Base-by-base conservation (phyloP, 139 green algal genomes). In the Tetradesmus lagerheimii region DNA sequence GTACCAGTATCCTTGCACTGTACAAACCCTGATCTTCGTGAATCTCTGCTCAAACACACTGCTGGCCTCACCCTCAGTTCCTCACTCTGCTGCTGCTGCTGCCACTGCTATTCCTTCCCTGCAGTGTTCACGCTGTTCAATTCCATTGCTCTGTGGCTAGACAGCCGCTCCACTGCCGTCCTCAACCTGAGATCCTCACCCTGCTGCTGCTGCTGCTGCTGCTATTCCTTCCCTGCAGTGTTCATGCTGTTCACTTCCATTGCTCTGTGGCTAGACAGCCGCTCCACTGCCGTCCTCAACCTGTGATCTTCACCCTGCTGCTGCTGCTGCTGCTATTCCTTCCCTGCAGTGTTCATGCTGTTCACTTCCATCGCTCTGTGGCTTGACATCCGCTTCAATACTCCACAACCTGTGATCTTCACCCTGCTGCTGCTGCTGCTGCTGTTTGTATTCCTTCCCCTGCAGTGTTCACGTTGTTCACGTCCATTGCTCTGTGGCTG, bases 231-330 rank as follows among this genome's bases (percentile, higher is more conserved):
- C n/a, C n/a, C 20, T 85, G 76, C 77, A 62, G 78, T 89, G 37
- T 94, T 94, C 82, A 91, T 87, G 1, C 15, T 92, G 35, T 67
- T 89, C 35, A 94, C 92, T 16, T 89, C 89, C 16, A 41, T 91
- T 50, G 45, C 91, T 16, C 81, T 94, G 14, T 91, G 77, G 71
- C 87, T 94, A 27, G 89, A 94, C 75, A n/a, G 87, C 29, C 35
- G 50, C 20, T 92, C 91, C 86, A 86, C 71, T n/a, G n/a, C n/a
- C n/a, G n/a, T 14, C 43, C 43, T 8, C 43, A 50, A 4, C 5
- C 62, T 15, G 4, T 41, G 4, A 12, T 41, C 35, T 80, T 18
- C 50, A 11, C 34, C 31, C 31, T 71, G n/a, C 47, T 71, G 47
- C 12, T 84, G 43, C 47, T 38, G 29, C n/a, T 9, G 18, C 74